These are phyloP conservation scores for Entoloma clypeatum DNA, from an alignment of 1,284 basidiomycete species.

Conservation along the genomic window DNA sequence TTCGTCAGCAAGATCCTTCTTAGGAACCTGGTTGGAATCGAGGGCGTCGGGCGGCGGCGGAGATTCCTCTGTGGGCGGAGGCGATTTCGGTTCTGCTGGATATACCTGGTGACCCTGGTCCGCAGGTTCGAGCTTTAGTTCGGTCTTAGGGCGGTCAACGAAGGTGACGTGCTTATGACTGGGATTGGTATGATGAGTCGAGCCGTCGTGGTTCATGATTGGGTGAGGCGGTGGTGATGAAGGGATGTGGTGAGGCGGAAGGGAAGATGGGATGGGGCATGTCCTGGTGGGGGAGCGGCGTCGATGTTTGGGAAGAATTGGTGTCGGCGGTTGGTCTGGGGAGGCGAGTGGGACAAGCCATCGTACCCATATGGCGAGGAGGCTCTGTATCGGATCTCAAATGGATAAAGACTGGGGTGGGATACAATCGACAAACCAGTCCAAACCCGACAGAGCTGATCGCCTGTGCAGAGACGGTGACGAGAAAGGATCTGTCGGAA, in stretches of 20 bases:
- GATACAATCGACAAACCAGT: conserved; percentile 27
- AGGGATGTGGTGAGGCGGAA: conserved; percentile 13
- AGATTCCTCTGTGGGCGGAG: too few relatives aligned
- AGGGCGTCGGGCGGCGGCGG: background rate
- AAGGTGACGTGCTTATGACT: too few relatives aligned
- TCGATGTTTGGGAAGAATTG: conserved; percentile 15
- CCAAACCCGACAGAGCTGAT: conserved; percentile 38
- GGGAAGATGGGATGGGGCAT: conserved; percentile 3
- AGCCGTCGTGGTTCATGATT: too few relatives aligned
- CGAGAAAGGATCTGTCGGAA: conserved; percentile 24
- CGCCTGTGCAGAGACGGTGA: conserved; percentile 36
- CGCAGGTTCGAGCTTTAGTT: too few relatives aligned
- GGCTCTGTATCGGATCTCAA: too few relatives aligned
- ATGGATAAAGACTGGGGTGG: background rate
- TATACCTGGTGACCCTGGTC: too few relatives aligned
- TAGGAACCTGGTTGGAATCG: conserved; percentile 8
- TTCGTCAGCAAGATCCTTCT: conserved; percentile 22
- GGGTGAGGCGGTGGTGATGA: too few relatives aligned
- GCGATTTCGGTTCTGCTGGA: too few relatives aligned
- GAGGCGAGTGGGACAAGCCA: conserved; percentile 32
- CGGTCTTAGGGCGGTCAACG: too few relatives aligned
- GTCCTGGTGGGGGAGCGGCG: conserved; percentile 17
- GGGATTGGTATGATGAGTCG: too few relatives aligned
- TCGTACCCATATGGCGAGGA: conserved; percentile 37
- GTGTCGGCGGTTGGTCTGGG: background rate